Evolutionary conservation across 2,329 filamentous ascomycete species (phyloP).

Genomic region (Cadophora luteo-olivacea): DNA sequence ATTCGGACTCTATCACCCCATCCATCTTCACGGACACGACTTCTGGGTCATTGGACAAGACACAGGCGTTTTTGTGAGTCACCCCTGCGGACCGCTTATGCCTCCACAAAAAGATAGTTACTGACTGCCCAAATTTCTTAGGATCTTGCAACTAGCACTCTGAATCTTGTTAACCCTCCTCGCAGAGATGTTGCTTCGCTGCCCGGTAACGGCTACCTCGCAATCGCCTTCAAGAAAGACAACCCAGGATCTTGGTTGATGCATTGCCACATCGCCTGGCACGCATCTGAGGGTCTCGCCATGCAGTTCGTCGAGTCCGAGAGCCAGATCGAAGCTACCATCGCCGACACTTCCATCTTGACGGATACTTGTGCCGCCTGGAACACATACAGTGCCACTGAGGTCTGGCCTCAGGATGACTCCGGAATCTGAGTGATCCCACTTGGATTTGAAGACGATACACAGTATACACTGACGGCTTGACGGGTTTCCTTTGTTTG

Average conservation of each 20-base stretch:
- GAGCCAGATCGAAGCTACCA: slow-evolving; percentile 31
- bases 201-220: slow-evolving; percentile 42
- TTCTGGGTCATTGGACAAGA: slow-evolving; percentile 55
- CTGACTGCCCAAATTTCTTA: not conserved
- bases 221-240: slow-evolving; percentile 44
- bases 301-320: slow-evolving; percentile 55
- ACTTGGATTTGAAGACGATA: not conserved
- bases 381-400: slow-evolving; percentile 30
- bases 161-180: slow-evolving; percentile 52
- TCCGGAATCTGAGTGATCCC: slow-evolving; percentile 37
- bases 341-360: slow-evolving; percentile 31
- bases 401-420: slow-evolving; percentile 37
- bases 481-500: slow-evolving; percentile 14
- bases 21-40: slow-evolving; percentile 60
- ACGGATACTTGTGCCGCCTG: slow-evolving; percentile 37
- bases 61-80: slow-evolving; percentile 44
- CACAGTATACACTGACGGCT: slow-evolving; percentile 4
- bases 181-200: slow-evolving; percentile 60
- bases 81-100: not conserved
- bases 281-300: slow-evolving; percentile 59
- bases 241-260: slow-evolving; percentile 45
- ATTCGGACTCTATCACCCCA: slow-evolving; percentile 40
- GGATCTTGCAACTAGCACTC: slow-evolving; percentile 39
- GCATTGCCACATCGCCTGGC: slow-evolving; percentile 55
- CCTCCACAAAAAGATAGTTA: not conserved